Conservation (phyloP, 179 eudicot species). For the Corrigiola litoralis region DNA sequence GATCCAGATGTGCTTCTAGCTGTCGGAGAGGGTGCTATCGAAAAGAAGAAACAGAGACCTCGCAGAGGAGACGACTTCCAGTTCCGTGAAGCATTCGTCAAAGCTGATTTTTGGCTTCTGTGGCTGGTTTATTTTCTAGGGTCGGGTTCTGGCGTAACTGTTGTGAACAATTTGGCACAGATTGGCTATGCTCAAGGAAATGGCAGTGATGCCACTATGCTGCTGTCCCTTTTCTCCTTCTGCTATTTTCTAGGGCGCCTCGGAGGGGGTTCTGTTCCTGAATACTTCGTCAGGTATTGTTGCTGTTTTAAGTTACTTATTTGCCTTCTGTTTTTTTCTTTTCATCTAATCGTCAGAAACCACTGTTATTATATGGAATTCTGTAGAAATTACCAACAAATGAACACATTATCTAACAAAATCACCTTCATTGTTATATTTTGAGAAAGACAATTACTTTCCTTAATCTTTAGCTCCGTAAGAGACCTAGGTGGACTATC, state of each 20-base stretch:
- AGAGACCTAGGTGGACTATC: too few species aligned
- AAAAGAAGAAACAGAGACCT: slow-evolving; percentile 21
- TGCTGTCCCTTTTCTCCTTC: slow-evolving; percentile 62
- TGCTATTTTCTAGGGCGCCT: slow-evolving; percentile 73
- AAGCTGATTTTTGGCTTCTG: slow-evolving; percentile 85
- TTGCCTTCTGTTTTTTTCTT: too few species aligned
- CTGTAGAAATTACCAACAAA: too few species aligned
- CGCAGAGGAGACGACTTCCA: slow-evolving; percentile 74
- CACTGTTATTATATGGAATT: too few species aligned
- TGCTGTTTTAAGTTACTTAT: too few species aligned
- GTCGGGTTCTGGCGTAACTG: slow-evolving; percentile 78
- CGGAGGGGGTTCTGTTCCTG: slow-evolving; percentile 72
- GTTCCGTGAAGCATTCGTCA: slow-evolving; percentile 54
- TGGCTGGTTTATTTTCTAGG: slow-evolving; percentile 67
- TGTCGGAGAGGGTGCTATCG: slow-evolving; percentile 35
- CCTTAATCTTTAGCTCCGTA: too few species aligned
- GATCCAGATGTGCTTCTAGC: slow-evolving; percentile 24
- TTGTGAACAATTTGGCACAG: slow-evolving; percentile 71
- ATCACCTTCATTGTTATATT: too few species aligned
- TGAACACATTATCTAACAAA: too few species aligned
- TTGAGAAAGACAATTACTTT: too few species aligned
- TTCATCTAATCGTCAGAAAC: too few species aligned
- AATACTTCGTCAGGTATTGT: slow-evolving; percentile 52
- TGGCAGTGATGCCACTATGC: slow-evolving; percentile 43
- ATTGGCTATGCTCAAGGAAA: slow-evolving; percentile 51